Conservation (phyloP, 73 alveolate species). For the Loxodes magnus region DNA sequence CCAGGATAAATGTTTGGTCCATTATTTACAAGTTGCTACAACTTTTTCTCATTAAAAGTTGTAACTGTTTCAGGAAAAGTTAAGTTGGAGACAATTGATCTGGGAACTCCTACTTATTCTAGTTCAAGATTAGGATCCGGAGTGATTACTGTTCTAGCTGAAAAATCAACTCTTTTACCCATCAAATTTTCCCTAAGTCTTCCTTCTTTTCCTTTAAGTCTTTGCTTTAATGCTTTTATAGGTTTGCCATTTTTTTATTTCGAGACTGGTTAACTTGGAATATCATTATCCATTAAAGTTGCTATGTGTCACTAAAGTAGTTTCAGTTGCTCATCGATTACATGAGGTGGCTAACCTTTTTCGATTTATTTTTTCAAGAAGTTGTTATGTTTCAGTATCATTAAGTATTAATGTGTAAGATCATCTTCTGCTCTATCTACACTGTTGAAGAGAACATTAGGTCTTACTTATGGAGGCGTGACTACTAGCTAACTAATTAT, state of each 20-base stretch:
- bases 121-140: constrained; percentile 98
- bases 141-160: constrained; percentile 99
- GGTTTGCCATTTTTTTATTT: constrained; percentile 83
- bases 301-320: constrained; percentile 80
- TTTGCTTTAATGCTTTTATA: constrained; percentile 32
- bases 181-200: constrained; percentile 97
- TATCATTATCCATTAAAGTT: constrained; percentile 88
- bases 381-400: constrained; percentile 60
- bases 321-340: constrained; percentile 49
- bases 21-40: constrained; percentile 71
- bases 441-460: constrained; percentile 71
- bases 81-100: constrained; percentile 88
- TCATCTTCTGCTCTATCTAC: constrained; percentile 81
- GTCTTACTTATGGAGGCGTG: constrained; percentile 93
- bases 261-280: constrained; percentile 59
- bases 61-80: constrained; percentile 98
- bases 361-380: constrained; percentile 27
- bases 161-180: constrained; percentile 99
- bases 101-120: constrained; percentile 97
- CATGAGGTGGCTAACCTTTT: constrained; percentile 38
- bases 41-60: constrained; percentile 62
- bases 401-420: constrained; percentile 73
- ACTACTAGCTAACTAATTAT: constrained; percentile 77
- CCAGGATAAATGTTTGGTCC: constrained; percentile 97
- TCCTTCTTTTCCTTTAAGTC: constrained; percentile 99